A percentile compares a stretch with the other conserved stretches of the same genome.
Conservation (phyloP, 164 flowering plant species). For the Stephania yunnanensis region DNA sequence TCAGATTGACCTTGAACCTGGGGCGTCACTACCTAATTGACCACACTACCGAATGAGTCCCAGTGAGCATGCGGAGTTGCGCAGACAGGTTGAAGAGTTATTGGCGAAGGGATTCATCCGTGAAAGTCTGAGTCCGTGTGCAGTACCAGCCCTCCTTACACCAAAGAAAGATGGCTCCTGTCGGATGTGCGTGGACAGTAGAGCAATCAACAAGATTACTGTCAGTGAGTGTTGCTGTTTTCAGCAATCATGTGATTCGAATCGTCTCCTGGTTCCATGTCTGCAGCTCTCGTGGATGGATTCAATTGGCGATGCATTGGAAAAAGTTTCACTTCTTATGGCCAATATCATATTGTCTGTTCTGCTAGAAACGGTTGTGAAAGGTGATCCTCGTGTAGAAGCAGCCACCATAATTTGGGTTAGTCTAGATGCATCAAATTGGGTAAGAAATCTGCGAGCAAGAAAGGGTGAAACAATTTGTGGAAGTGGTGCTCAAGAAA, state of each 20-base stretch:
- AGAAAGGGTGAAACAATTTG: constrained; percentile 66
- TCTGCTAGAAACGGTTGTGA: constrained; percentile 62
- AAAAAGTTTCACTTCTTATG: constrained; percentile 40
- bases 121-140: no score
- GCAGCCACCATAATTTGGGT: constrained; percentile 66
- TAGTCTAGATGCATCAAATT: constrained; percentile 49
- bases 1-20: no score
- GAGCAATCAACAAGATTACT: no score
- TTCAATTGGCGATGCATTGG: constrained; percentile 29
- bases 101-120: no score
- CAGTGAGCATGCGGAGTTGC: no score
- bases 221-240: constrained; percentile 72
- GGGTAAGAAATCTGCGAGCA: constrained; percentile 46
- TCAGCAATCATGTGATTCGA: constrained; percentile 28
- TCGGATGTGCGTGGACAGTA: no score
- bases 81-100: no score
- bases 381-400: constrained; percentile 74
- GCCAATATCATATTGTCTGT: constrained; percentile 59
- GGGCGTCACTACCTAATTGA: no score
- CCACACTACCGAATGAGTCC: no score
- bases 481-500: constrained; percentile 73
- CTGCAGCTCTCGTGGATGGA: constrained; percentile 49
- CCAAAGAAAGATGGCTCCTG: no score
- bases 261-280: constrained; percentile 47
- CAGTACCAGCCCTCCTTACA: no score